Conservation (phyloP, 306 rosid genomes). For the Lathyrus oleraceus region DNA sequence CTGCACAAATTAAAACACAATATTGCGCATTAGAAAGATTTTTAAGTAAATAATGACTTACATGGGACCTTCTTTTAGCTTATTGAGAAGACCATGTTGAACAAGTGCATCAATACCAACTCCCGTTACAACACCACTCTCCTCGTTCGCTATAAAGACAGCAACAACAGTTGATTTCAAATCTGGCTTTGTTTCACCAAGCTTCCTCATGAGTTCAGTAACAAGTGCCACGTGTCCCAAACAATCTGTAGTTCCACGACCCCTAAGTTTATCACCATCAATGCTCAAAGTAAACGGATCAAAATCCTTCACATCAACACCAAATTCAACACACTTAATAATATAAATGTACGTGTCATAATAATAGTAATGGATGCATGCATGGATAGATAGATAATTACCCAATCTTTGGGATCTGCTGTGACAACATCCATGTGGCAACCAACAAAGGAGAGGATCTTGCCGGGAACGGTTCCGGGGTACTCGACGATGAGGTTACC, state of each 20-base stretch:
- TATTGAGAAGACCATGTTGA: conserved; percentile 68
- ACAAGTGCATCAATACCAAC: conserved; percentile 87
- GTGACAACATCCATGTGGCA: conserved; percentile 97
- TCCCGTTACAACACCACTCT: conserved; percentile 71
- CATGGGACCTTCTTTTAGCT: conserved; percentile 81
- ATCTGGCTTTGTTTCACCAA: conserved; percentile 64
- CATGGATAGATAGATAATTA: background rate
- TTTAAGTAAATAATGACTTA: conserved; percentile 42
- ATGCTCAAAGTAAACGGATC: conserved; percentile 84
- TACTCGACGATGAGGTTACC: conserved; percentile 83
- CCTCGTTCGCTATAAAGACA: conserved; percentile 87
- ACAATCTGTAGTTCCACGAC: conserved; percentile 98
- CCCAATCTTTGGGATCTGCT: conserved; percentile 87
- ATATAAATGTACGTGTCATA: no score
- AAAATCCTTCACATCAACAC: conserved; percentile 56
- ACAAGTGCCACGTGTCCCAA: conserved; percentile 91
- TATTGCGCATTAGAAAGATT: background rate
- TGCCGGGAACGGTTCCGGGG: conserved; percentile 78
- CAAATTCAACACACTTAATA: background rate
- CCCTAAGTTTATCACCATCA: conserved; percentile 82
- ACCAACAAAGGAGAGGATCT: conserved; percentile 78
- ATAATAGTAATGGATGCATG: no score
- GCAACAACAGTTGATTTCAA: conserved; percentile 82
- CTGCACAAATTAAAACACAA: no score
- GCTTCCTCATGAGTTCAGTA: conserved; percentile 79